Base-by-base conservation (phyloP, 768 basidiomycete genomes). In the Tremella mesenterica region DNA sequence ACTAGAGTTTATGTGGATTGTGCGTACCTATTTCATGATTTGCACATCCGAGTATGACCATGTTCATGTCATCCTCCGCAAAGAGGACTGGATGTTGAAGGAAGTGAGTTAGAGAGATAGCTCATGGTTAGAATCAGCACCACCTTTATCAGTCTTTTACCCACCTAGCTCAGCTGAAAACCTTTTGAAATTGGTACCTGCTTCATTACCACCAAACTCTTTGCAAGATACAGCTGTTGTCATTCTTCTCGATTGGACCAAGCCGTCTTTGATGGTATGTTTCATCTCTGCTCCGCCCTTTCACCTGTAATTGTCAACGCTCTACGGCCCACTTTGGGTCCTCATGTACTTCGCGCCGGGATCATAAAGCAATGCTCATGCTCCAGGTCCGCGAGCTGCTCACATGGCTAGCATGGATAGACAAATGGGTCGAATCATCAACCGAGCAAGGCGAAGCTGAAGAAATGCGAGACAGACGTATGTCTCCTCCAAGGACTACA, bases 181-280 rank as follows among this genome's bases (percentile, higher is more conserved):
- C 1, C 84, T 88, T 59, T 81, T 82, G 1, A 74, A 82, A 12
- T 73, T 93, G 27, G 63, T 93, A 0, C 87, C 88, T 0, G 81
- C 84, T 54, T 87, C 89, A 59, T 73, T 91, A 23, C 86, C 87
- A 1, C 84, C 88, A 1, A 54, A 58, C 4, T 63, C 67, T 9
- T 12, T 23, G 36, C 33, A 71, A 63, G 70, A 73, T 52, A 71
- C 72, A 7, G 67, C 64, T 12, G 81, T 90, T 41, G 75, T 95
- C 65, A 85, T 97, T 61, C 82, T 84, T 0, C 76, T 99, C 9
- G 93, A 99, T 72, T 99, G 95, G 93, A 93, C 90, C 61, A 81
- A 81, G 59, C 93, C 93, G 0, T 92, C 88, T 83, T 81, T 83
- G 1, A 97, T 97, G 71, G 76, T 95, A 21, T 28, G 66, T 54